Evolutionary conservation across 164 flowering plant genomes (phyloP).

Genomic region (Protea cynaroides): DNA sequence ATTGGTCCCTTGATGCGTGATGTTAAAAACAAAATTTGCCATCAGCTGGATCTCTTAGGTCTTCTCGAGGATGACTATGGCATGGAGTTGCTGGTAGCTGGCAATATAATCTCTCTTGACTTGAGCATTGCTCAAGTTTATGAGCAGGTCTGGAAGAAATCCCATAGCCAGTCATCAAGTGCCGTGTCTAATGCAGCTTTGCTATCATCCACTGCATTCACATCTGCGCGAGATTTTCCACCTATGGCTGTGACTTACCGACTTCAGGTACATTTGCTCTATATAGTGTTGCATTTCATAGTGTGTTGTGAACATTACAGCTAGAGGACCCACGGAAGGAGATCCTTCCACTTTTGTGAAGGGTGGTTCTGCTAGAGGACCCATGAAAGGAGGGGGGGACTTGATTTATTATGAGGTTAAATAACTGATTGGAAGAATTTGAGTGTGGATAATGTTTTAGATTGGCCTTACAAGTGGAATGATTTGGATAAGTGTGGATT

Average conservation of each 20-base stretch:
- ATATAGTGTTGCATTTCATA: too few species aligned
- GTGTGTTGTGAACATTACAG: too few species aligned
- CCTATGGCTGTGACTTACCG: conserved; percentile 97
- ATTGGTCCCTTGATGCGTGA: conserved; percentile 99
- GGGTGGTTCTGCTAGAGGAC: too few species aligned
- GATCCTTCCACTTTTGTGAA: too few species aligned
- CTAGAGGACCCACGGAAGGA: too few species aligned
- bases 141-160: conserved; percentile 98
- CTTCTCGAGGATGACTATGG: conserved; percentile 97
- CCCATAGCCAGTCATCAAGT: conserved; percentile 59
- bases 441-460: too few species aligned
- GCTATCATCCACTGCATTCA: conserved; percentile 43
- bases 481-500: too few species aligned
- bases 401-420: too few species aligned
- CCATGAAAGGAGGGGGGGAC: too few species aligned
- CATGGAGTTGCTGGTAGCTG: conserved; percentile 97
- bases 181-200: conserved; percentile 35
- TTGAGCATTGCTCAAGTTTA: conserved; percentile 91
- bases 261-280: conserved; percentile 71
- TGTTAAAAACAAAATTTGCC: conserved; percentile 95
- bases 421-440: too few species aligned
- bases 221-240: conserved; percentile 65
- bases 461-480: too few species aligned
- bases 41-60: conserved; percentile 84
- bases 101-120: conserved; percentile 96